A percentile compares a stretch with the other conserved stretches of the same genome.
These are phyloP conservation scores for Hymenoscyphus fraxineus DNA, from an alignment of 2,329 filamentous ascomycete genomes.

Conservation along the genomic window DNA sequence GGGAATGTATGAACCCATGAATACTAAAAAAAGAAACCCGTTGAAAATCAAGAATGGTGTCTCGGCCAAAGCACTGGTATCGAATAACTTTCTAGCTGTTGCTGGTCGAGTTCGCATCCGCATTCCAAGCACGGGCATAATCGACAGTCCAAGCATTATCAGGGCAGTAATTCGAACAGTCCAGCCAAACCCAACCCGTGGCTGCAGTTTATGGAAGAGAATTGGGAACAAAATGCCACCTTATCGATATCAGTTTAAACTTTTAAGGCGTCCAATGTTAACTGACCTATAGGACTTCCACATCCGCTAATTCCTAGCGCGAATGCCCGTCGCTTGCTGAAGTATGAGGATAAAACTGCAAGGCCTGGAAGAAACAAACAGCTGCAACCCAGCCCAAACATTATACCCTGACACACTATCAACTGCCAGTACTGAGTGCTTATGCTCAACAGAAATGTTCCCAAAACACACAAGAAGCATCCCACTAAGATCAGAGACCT, in stretches of 20 bases:
- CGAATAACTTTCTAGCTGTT: background rate
- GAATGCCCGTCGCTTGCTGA: slow-evolving; percentile 46
- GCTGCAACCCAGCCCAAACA: slow-evolving; percentile 59
- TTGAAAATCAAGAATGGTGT: background rate
- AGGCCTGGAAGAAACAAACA: slow-evolving; percentile 54
- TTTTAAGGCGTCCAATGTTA: background rate
- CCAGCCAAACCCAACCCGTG: slow-evolving; percentile 4
- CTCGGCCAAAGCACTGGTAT: slow-evolving; percentile 2
- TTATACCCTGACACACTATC: slow-evolving; percentile 50
- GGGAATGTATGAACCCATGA: slow-evolving; percentile 1
- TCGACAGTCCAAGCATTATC: background rate
- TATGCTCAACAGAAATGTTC: background rate
- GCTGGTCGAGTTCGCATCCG: background rate
- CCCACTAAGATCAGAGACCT: background rate
- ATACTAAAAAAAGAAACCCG: slow-evolving; percentile 1
- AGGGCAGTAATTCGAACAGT: background rate
- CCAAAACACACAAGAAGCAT: background rate
- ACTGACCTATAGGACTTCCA: slow-evolving; percentile 48
- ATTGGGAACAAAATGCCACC: slow-evolving; percentile 6
- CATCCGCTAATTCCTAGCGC: slow-evolving; percentile 53
- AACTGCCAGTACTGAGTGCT: background rate
- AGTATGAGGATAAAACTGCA: slow-evolving; percentile 57
- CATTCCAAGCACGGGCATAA: background rate
- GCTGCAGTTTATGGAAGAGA: background rate
- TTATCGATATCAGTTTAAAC: background rate